These are phyloP conservation scores for Sclerotinia borealis DNA, from an alignment of 2,329 filamentous ascomycete species.

Conservation along the genomic window DNA sequence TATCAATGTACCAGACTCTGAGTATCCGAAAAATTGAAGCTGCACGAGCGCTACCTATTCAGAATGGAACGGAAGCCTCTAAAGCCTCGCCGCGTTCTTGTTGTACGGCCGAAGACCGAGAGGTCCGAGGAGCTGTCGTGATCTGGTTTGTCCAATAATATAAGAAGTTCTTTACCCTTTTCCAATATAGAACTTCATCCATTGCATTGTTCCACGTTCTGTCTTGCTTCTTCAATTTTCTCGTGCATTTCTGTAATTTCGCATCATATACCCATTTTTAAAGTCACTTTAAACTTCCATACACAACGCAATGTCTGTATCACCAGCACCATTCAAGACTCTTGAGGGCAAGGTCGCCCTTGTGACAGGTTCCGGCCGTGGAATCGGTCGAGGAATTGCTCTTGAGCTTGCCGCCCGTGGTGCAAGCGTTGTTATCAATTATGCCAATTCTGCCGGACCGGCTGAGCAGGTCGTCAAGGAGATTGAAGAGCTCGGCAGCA, in stretches of 20 bases:
- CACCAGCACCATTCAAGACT: conserved; percentile 9
- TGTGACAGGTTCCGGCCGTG: conserved; percentile 75
- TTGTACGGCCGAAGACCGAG: conserved; percentile 11
- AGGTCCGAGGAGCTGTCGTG: conserved; percentile 5
- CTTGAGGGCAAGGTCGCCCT: conserved; percentile 63
- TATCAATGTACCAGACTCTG: neutral
- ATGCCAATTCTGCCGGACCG: conserved; percentile 47
- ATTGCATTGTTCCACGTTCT: neutral
- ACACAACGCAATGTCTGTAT: neutral
- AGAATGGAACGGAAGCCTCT: conserved; percentile 2
- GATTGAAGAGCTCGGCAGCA: conserved; percentile 45
- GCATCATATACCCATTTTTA: neutral
- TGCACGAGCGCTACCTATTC: neutral
- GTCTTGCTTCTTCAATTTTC: neutral
- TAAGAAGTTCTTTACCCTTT: conserved; percentile 1
- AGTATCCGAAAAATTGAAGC: neutral
- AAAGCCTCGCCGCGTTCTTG: conserved; percentile 6
- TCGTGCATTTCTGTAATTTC: neutral
- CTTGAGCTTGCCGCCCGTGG: conserved; percentile 36
- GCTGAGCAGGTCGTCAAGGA: conserved; percentile 52
- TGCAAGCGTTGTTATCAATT: conserved; percentile 50
- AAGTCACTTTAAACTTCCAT: neutral
- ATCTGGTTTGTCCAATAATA: conserved; percentile 5
- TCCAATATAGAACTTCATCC: neutral
- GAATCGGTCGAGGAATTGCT: conserved; percentile 55